Conservation (phyloP, 202 grass and related monocot species). For the Schoenoplectus triqueter region DNA sequence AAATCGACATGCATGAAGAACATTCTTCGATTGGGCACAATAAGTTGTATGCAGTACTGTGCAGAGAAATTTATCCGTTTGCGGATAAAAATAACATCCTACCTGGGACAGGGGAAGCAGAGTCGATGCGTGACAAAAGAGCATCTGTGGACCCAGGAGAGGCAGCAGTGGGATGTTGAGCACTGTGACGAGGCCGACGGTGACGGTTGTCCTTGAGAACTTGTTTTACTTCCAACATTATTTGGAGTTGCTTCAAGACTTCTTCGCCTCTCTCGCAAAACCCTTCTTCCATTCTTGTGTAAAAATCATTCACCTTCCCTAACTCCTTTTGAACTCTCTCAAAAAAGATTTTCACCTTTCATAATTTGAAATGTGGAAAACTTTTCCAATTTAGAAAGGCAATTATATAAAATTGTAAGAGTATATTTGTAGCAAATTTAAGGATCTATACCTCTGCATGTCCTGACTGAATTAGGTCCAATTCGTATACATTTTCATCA, state of each 20-base stretch:
- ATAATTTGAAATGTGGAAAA: not conserved
- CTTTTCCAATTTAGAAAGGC: not conserved
- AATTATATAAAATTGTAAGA: not conserved
- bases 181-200: not conserved
- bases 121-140: slow-evolving; percentile 59
- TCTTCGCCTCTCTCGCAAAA: slow-evolving; percentile 59
- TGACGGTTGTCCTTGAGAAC: slow-evolving; percentile 57
- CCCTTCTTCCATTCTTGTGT: slow-evolving; percentile 56
- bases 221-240: slow-evolving; percentile 74
- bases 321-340: slow-evolving; percentile 76
- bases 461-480: slow-evolving; percentile 53
- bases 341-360: slow-evolving; percentile 64
- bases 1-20: not conserved
- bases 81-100: not conserved
- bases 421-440: not conserved
- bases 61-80: not conserved
- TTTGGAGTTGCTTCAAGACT: slow-evolving; percentile 71
- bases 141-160: slow-evolving; percentile 50
- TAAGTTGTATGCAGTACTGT: not conserved
- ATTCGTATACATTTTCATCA: slow-evolving; percentile 49
- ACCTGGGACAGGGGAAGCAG: slow-evolving; percentile 78
- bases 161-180: slow-evolving; percentile 43
- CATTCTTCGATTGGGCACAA: not conserved
- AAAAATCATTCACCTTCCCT: slow-evolving; percentile 78
- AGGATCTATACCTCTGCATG: slow-evolving; percentile 54